Percentiles rank a stretch among this genome's conserved stretches.
Conservation (phyloP, 108 stramenopile genomes). For the Nitzschia sp. region DNA sequence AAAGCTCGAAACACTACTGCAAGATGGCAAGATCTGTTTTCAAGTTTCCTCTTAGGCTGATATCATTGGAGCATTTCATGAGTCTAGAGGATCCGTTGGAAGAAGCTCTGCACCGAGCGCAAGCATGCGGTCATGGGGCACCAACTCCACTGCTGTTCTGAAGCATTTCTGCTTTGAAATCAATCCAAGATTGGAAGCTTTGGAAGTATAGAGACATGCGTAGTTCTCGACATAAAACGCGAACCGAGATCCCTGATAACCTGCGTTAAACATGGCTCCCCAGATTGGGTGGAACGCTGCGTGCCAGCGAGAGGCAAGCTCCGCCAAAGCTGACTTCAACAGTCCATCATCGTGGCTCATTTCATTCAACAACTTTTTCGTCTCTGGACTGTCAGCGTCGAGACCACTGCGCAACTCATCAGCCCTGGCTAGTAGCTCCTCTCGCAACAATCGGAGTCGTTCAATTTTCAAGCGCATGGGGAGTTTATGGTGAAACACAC, state of each 20-base stretch:
- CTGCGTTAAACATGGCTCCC: constrained; percentile 90
- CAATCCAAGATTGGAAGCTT: constrained; percentile 86
- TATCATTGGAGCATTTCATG: neutral
- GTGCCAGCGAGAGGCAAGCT: constrained; percentile 63
- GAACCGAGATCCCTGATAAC: constrained; percentile 94
- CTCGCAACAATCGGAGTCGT: constrained; percentile 57
- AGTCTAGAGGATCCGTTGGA: constrained; percentile 27
- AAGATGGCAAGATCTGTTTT: neutral
- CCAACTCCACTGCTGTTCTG: constrained; percentile 67
- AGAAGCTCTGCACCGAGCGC: neutral
- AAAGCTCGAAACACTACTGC: neutral
- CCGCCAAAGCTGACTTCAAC: constrained; percentile 59
- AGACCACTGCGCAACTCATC: constrained; percentile 42
- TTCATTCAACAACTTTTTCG: constrained; percentile 46
- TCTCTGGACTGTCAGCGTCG: constrained; percentile 29
- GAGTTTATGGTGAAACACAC: constrained; percentile 49
- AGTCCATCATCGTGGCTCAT: constrained; percentile 69
- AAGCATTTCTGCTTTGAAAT: constrained; percentile 58
- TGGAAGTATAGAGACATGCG: constrained; percentile 91
- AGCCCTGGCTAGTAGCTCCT: constrained; percentile 54
- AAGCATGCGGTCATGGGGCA: constrained; percentile 73
- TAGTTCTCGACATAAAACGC: constrained; percentile 92
- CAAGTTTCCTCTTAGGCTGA: neutral
- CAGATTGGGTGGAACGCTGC: constrained; percentile 75
- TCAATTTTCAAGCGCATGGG: constrained; percentile 52